phyloP scores from a whole-genome alignment of 2,329 filamentous ascomycete genomes.

The Ilyonectria destructans region DNA sequence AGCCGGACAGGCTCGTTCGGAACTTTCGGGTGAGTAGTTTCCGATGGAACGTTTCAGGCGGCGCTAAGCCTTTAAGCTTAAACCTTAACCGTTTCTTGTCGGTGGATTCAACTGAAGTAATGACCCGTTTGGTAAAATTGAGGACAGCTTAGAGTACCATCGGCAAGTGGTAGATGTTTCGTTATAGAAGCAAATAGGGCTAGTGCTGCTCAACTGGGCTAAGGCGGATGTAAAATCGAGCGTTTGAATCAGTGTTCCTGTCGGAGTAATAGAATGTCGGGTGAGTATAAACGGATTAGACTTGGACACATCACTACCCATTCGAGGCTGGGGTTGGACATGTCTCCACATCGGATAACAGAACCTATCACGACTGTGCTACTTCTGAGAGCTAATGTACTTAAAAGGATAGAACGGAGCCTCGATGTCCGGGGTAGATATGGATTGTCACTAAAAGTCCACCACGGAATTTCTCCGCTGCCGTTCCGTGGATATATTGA shows the following conservation, averaged over 20 bases:
- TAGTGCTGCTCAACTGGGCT: no score
- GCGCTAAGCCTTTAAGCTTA: constrained; percentile 18
- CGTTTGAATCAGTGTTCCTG: no score
- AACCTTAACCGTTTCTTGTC: constrained; percentile 11
- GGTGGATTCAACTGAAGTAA: neutral
- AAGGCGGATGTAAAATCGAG: no score
- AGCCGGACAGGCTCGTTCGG: neutral
- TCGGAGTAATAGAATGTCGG: no score
- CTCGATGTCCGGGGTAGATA: neutral
- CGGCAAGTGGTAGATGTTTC: no score
- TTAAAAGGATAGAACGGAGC: constrained; percentile 5
- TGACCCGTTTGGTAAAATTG: neutral
- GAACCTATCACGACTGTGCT: neutral
- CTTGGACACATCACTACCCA: no score
- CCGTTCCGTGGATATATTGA: neutral
- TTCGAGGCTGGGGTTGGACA: neutral
- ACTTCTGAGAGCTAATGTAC: neutral
- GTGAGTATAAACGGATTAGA: no score
- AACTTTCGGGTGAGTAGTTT: neutral
- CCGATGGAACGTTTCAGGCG: neutral
- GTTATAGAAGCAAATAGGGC: no score
- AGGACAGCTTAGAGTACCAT: no score
- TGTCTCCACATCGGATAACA: neutral
- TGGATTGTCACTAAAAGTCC: neutral
- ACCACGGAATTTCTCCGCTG: neutral